These are phyloP conservation scores for Trichoderma brevicompactum DNA, from an alignment of 2,329 filamentous ascomycete species.

Conservation along the genomic window DNA sequence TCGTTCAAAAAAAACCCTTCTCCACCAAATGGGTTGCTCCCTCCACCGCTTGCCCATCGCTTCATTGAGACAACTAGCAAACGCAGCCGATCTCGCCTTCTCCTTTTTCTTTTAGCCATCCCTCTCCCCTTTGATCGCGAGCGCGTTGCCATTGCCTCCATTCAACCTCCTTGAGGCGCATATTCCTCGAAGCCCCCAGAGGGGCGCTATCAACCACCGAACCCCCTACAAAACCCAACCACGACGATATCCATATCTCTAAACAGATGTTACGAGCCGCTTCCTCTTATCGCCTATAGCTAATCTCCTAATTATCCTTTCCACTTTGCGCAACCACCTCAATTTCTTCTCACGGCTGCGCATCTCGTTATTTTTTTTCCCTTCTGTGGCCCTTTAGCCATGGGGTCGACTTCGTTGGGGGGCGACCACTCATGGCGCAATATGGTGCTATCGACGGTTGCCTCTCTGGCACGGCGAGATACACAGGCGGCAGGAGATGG, in stretches of 20 bases:
- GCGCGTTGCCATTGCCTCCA: neutral
- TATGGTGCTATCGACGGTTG: neutral
- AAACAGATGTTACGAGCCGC: neutral
- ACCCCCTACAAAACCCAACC: neutral
- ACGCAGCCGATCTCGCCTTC: constrained; percentile 12
- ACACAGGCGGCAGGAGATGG: constrained; percentile 8
- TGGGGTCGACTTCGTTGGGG: constrained; percentile 16
- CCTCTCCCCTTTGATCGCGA: constrained; percentile 6
- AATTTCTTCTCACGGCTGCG: neutral
- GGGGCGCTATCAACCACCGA: constrained; percentile 5
- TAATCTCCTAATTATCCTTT: neutral
- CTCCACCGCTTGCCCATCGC: constrained; percentile 13
- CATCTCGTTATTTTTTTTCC: neutral
- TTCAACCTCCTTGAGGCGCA: constrained; percentile 1
- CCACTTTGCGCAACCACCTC: neutral
- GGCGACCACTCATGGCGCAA: constrained; percentile 2
- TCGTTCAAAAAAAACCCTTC: constrained; percentile 8
- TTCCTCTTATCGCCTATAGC: neutral
- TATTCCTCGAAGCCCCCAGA: constrained; percentile 9
- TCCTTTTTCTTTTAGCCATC: constrained; percentile 8
- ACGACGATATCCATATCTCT: neutral
- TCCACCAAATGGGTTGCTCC: constrained; percentile 20
- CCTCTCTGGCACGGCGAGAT: constrained; percentile 24
- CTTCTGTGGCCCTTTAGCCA: neutral
- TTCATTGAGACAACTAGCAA: constrained; percentile 18